These are phyloP conservation scores for Termitomyces sp. DNA, from an alignment of 768 basidiomycete genomes.

Conservation along the genomic window DNA sequence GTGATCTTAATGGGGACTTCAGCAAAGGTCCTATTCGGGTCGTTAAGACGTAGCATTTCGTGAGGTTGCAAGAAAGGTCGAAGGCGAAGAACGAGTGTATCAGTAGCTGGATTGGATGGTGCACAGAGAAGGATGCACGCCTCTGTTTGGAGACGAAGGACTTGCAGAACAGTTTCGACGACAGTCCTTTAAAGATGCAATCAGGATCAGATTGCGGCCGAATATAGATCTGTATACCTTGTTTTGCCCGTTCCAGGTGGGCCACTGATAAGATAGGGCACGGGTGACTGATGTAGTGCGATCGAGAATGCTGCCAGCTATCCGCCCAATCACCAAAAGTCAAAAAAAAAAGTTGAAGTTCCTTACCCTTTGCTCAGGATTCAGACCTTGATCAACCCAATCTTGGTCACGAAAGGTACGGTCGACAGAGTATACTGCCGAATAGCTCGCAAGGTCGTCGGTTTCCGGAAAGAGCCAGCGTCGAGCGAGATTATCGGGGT, in stretches of 20 bases:
- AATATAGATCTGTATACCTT: conserved; percentile 20
- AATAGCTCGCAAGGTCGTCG: conserved; percentile 21
- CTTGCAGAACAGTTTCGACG: conserved; percentile 43
- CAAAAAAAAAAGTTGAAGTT: neutral
- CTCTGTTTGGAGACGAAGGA: conserved; percentile 39
- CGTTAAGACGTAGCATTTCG: conserved; percentile 43
- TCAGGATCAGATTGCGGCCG: neutral
- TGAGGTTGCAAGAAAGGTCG: conserved; percentile 29
- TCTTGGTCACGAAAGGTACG: conserved; percentile 23
- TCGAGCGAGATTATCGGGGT: conserved; percentile 23
- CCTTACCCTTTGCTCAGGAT: conserved; percentile 38
- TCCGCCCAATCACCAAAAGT: neutral
- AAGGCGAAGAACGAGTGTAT: conserved; percentile 39
- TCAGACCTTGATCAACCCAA: conserved; percentile 42
- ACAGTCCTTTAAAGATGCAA: conserved; percentile 28
- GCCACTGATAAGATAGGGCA: conserved; percentile 43
- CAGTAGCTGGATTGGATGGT: conserved; percentile 46
- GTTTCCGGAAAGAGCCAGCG: conserved; percentile 42
- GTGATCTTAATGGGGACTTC: conserved; percentile 40
- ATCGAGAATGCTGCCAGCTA: conserved; percentile 39
- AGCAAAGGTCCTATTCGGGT: conserved; percentile 42
- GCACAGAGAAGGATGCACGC: conserved; percentile 45
- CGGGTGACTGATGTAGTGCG: conserved; percentile 35
- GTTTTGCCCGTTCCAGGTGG: conserved; percentile 52
- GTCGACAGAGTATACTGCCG: conserved; percentile 15